Base-by-base conservation (phyloP, 352 stramenopile genomes). In the Pythium monospermum region DNA sequence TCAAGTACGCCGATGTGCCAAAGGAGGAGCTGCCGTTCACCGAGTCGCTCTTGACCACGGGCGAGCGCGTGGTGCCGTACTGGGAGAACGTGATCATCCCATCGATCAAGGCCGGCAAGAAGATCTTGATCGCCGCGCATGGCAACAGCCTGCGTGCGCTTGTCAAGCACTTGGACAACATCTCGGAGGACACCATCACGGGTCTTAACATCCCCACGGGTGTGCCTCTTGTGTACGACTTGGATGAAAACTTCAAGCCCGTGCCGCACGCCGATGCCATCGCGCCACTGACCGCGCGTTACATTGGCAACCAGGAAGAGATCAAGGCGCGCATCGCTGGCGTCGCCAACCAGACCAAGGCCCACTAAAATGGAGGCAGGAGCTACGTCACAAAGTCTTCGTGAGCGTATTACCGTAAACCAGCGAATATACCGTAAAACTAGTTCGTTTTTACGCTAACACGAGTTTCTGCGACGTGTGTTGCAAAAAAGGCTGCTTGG, bases 121-220 rank as follows among this genome's bases (percentile, higher is more conserved):
- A 87, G 55, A 83, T 99, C 10, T 64, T 99, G 18, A 96, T 99
- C 64, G 92, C 93, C 6, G 96, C 96, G 7, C 97, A 99, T 66
- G 97, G 96, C 61, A 99, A 99, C 77, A 96, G 87, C 42, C 84
- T 99, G 23, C 91, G 97, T 53, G 96, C 97, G 12, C 78, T 99
- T 31, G 96, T 99, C 6, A 99, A 99, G 79, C 92, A 99, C 71
- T 78, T 99, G 53, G 97, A 99, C 69, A 83, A 91, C 64, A 99
- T 99, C 68, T 79, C 84, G 18, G 90, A 98, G 63, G 91, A 98
- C 64, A 85, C 87, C 15, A 99, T 99, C 82, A 90, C 85, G 44
- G 93, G 95, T 28, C 81, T 99, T 40, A 98, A 99, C 81, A 98
- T 99, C 66, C 94, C 90, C 19, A 98, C 95, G 15, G 96, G 91